Evolutionary conservation across 2,329 filamentous ascomycete species (phyloP).

Genomic region (Dothistroma pini): DNA sequence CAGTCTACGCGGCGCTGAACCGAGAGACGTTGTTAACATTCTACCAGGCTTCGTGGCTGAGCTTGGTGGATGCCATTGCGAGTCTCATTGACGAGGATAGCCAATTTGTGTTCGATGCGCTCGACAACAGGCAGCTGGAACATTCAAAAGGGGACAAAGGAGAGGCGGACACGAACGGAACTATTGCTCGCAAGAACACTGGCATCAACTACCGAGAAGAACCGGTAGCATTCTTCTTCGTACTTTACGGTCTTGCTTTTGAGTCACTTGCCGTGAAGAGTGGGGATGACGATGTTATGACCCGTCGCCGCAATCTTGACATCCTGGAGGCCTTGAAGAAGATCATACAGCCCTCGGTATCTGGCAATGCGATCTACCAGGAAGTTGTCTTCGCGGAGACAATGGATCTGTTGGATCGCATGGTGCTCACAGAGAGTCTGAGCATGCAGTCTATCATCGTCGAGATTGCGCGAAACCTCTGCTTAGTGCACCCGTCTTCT

Average conservation of each 20-base stretch:
- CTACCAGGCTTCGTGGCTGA: conserved; percentile 96
- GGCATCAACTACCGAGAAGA: conserved; percentile 98
- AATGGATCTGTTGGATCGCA: conserved; percentile 88
- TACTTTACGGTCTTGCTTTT: conserved; percentile 93
- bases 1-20: conserved; percentile 91
- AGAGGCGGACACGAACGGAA: conserved; percentile 18
- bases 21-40: conserved; percentile 90
- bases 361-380: conserved; percentile 93
- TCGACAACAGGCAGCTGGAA: conserved; percentile 70
- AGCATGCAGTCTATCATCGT: conserved; percentile 91
- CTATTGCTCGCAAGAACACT: conserved; percentile 55
- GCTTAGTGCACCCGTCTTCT: conserved; percentile 86
- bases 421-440: conserved; percentile 85
- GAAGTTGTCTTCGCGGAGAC: conserved; percentile 95
- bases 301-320: conserved; percentile 53
- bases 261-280: conserved; percentile 87
- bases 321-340: conserved; percentile 91
- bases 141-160: conserved; percentile 14
- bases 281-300: conserved; percentile 45
- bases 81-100: conserved; percentile 97
- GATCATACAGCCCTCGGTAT: conserved; percentile 90
- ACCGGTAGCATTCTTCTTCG: conserved; percentile 97
- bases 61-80: conserved; percentile 93
- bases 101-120: conserved; percentile 92
- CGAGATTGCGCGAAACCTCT: conserved; percentile 85